A percentile compares a stretch with the other conserved stretches of the same genome.
These are phyloP conservation scores for Nemania sp. DNA, from an alignment of 2,329 filamentous ascomycete species.

Conservation along the genomic window DNA sequence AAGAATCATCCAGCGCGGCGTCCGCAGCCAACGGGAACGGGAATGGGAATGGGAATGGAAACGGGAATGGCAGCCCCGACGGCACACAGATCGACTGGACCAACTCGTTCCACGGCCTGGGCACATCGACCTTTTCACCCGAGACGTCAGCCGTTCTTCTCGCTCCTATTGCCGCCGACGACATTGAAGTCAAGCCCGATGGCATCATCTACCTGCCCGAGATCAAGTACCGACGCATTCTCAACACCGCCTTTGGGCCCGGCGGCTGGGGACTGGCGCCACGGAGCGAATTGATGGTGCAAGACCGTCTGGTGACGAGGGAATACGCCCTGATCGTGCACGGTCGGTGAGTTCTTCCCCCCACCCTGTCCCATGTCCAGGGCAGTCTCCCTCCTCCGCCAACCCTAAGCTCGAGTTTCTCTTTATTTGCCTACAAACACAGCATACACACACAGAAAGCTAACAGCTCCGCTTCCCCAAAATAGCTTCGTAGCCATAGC, in stretches of 20 bases:
- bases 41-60: background rate
- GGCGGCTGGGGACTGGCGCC: slow-evolving; percentile 95
- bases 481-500: slow-evolving; percentile 85
- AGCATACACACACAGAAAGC: background rate
- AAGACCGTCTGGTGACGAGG: slow-evolving; percentile 77
- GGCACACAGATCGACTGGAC: slow-evolving; percentile 70
- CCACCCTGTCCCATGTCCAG: background rate
- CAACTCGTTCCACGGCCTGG: slow-evolving; percentile 79
- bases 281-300: slow-evolving; percentile 80
- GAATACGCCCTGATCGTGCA: slow-evolving; percentile 92
- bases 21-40: background rate
- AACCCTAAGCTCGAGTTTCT: too few relatives aligned
- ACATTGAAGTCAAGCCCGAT: slow-evolving; percentile 97
- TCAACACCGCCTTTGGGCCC: slow-evolving; percentile 90
- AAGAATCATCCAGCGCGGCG: slow-evolving; percentile 2
- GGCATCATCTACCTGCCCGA: slow-evolving; percentile 95
- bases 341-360: slow-evolving; percentile 68
- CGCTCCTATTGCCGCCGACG: slow-evolving; percentile 66
- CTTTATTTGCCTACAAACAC: background rate
- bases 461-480: slow-evolving; percentile 8
- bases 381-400: too few relatives aligned
- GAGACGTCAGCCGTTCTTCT: slow-evolving; percentile 72
- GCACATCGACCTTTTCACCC: slow-evolving; percentile 68
- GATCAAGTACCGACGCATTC: slow-evolving; percentile 92
- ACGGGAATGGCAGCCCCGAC: slow-evolving; percentile 1